phyloP scores from a whole-genome alignment of 108 stramenopile genomes.

The Pelagomonas calceolata region DNA sequence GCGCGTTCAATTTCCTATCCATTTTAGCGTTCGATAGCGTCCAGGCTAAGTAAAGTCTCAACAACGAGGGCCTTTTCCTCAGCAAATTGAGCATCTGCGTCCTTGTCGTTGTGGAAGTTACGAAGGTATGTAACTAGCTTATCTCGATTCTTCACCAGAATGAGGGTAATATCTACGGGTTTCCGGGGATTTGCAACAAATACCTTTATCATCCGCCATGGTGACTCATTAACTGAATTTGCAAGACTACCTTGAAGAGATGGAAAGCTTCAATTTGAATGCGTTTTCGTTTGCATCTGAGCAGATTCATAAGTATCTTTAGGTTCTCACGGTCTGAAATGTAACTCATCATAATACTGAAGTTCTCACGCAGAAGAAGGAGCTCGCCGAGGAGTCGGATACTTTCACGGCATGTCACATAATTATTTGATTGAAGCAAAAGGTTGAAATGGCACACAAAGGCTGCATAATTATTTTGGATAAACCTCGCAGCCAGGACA shows the following conservation, averaged over 20 bases:
- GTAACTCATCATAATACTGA: slow-evolving; percentile 49
- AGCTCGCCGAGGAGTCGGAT: slow-evolving; percentile 48
- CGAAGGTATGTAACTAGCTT: slow-evolving; percentile 48
- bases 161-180: slow-evolving; percentile 31
- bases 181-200: slow-evolving; percentile 56
- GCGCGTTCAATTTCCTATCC: too few species aligned
- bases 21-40: too few species aligned
- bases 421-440: slow-evolving; percentile 16
- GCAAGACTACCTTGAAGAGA: slow-evolving; percentile 52
- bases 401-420: slow-evolving; percentile 37
- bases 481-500: slow-evolving; percentile 4
- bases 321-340: slow-evolving; percentile 28
- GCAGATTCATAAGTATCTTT: slow-evolving; percentile 47
- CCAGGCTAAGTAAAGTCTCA: slow-evolving; percentile 24
- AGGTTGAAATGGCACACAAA: slow-evolving; percentile 13
- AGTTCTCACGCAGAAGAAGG: slow-evolving; percentile 44
- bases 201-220: slow-evolving; percentile 27
- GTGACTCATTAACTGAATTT: slow-evolving; percentile 18
- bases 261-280: slow-evolving; percentile 57
- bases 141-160: slow-evolving; percentile 39
- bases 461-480: slow-evolving; percentile 17
- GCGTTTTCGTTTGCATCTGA: slow-evolving; percentile 31
- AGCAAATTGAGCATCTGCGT: slow-evolving; percentile 40
- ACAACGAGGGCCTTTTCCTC: slow-evolving; percentile 47
- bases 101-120: slow-evolving; percentile 39